Evolutionary conservation across 2,329 filamentous ascomycete genomes (phyloP), one percentile per base, ranked within the genome.

Genomic region (Dichotomopilus funicola): DNA sequence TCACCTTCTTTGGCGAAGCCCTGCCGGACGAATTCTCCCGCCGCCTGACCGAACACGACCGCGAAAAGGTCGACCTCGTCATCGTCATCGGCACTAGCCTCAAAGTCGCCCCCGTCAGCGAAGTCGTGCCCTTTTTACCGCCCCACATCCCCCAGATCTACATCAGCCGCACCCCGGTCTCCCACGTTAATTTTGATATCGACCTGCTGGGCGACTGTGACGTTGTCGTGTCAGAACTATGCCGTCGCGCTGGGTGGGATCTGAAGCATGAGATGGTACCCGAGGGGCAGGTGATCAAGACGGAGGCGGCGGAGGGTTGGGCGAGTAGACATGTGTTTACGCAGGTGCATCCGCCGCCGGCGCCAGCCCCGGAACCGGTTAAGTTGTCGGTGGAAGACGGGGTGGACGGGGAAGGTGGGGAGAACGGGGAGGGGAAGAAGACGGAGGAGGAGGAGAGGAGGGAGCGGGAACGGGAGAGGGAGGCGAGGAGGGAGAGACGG

Each of bases 181-280:
- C 78, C 38, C 92, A 97, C 71, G 88, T 95, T 68, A 90, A 95
- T 68, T 97, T 99, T 65, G 94, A 99, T 71, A 90, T 99, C 63
- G 91, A 96, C 68, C 79, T 99, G 54, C 78, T 97, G n/a, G 94
- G 94, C 38, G 90, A 96, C 68, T 96, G 92, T 71, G 94, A 99
- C 67, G 81, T 91, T 42, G 85, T 97, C 7, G 88, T 97, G 11
- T 81, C 87, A 0, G 92, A 97, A 73, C 79, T 99, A 51, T 92
- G 89, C 67, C 81, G 85, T 45, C 82, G 89, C 10, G 85, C 89
- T 1, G 87, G 86, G 3, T 97, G 94, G 94, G 75, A 83, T 6
- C 71, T 96, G 52, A 68, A 81, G 45, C 91, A 96, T 66, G 85
- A 89, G 61, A 96, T 95, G 89, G 80, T 94, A 56, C 84, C 86